Evolutionary conservation across 306 rosid genomes (phyloP), one percentile per base, ranked within the genome.

Genomic region (Hylodesmum podocarpum): DNA sequence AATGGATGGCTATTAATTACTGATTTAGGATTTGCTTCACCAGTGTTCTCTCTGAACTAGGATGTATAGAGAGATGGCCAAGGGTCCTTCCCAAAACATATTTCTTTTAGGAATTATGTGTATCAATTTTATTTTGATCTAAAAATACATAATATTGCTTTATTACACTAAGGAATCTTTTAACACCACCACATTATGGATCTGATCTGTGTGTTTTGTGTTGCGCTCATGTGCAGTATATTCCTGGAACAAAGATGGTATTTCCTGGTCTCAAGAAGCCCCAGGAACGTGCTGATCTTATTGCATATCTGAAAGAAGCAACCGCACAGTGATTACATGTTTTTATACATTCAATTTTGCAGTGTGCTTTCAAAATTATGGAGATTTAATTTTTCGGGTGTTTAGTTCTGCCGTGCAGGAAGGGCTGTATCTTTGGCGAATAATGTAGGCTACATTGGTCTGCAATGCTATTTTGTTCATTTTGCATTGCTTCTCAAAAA

Each of bases 171-270:
- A 43, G 25, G 65, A 34, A 14, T 10, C 4, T 24, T 9, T 25
- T 33, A 24, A 8, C 37, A 4, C 63, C 25, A 37, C 16, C 5
- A 18, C 72, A 29, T 61, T 16, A 47, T 76, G 36, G 53, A 37
- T 18, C 59, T 84, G 66, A 84, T 55, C 31, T 36, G 4, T 53
- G 11, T 43, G 3, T n/a, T 1, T 44, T 77, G 49, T 43, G 46
- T 28, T 40, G 4, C 50, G 11, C 25, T 73, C 21, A 59, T 78
- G 19, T 82, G 90, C 97, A 92, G 96, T 92, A 90, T 81, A 88
- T 94, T 81, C 98, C 98, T 1, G 98, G 98, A 65, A 92, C 98
- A 6, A 94, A 94, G 93, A 94, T 94, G 98, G 98, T 94, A 3
- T 94, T 94, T 75, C 96, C 98, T 0, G 97, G 98, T 61, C 86